Evolutionary conservation across 2,329 filamentous ascomycete species (phyloP).

Genomic region (Xylaria arbuscula): DNA sequence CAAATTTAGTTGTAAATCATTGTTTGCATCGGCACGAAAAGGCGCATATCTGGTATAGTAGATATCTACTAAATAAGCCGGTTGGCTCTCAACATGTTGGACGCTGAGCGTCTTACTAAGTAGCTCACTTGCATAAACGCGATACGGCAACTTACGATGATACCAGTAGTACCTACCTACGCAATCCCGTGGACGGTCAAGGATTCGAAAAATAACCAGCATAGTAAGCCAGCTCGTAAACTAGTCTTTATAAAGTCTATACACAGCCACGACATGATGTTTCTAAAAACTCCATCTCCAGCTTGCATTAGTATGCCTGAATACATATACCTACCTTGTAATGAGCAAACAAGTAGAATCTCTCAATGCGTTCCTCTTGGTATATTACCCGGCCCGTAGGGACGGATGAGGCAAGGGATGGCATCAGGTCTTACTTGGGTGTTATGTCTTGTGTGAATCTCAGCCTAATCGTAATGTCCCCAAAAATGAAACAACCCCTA

Average conservation of each 20-base stretch:
- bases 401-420: not conserved
- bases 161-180: not conserved
- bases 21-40: slow-evolving; percentile 1
- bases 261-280: slow-evolving; percentile 16
- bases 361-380: too few relatives aligned
- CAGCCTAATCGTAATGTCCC: not conserved
- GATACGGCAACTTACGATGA: not conserved
- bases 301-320: not conserved
- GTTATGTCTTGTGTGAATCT: not conserved
- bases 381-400: too few relatives aligned
- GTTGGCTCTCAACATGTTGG: not conserved
- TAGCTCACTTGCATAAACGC: not conserved
- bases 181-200: not conserved
- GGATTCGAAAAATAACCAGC: not conserved
- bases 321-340: too few relatives aligned
- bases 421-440: not conserved
- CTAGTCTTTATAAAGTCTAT: not conserved
- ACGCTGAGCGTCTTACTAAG: not conserved
- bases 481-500: not conserved
- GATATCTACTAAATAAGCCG: not conserved
- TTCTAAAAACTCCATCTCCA: not conserved
- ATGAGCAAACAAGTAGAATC: too few relatives aligned
- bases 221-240: slow-evolving; percentile 3
- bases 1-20: slow-evolving; percentile 16
- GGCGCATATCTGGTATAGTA: not conserved